Evolutionary conservation across 1,284 basidiomycete genomes (phyloP), one percentile per base, ranked within the genome.

Genomic region (Sparassis latifolia): DNA sequence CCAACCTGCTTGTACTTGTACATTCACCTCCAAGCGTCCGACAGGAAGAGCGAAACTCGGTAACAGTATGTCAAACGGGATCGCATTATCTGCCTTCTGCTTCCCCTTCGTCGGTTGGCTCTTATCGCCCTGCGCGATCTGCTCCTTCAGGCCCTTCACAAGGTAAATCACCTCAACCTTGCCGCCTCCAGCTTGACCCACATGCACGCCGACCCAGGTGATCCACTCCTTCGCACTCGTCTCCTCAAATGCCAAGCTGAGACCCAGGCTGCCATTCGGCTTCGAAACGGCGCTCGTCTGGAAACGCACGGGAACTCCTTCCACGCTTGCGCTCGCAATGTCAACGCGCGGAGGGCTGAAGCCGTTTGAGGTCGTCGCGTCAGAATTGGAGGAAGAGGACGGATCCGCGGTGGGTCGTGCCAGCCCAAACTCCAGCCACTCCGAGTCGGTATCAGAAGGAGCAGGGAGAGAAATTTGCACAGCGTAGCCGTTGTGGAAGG

Each of bases 391-490:
- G 5, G 52, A 43, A 6, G 40, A 9, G 6, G 48, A 42, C 3
- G 61, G 33, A 4, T 43, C 44, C 1, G 35, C 6, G 6, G 49
- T 49, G 30, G 70, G 67, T 51, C 74, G 72, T 6, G 79, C 79
- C 41, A 89, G 69, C n/a, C 84, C 86, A 60, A 89, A 88, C 64
- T 88, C 85, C n/a, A 89, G 67, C 81, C 80, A 86, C 50, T 82
- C 82, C 28, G 76, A 75, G 49, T 79, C 77, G 10, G 70, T 60
- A 42, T 82, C 75, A 10, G 73, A 68, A 20, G 84, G 83, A 4
- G 77, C 77, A 33, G 79, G 77, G 12, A 86, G 62, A 44, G 58
- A 66, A 20, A 85, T 57, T 35, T 77, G 74, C 43, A 88, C 84
- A 28, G 77, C 80, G 56, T 88, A 86, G 38, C 73, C 70, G 42